These are phyloP conservation scores for Helenozyma rhizophorensis DNA, from an alignment of 805 yeast genomes.

Conservation along the genomic window DNA sequence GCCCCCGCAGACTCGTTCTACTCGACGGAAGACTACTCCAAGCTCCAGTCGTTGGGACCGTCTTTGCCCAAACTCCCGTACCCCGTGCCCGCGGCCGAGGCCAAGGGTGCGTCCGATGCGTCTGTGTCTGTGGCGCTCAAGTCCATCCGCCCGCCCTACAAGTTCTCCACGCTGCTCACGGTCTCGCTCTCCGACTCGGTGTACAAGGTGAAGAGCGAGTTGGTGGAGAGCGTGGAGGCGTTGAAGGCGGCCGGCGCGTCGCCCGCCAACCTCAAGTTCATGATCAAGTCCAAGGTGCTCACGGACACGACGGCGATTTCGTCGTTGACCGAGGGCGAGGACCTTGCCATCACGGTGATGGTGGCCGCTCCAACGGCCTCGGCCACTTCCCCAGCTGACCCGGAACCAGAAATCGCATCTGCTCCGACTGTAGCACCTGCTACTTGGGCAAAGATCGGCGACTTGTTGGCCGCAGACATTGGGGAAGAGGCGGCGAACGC, in stretches of 20 bases:
- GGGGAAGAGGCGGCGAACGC: conserved; percentile 22
- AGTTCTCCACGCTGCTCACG: conserved; percentile 40
- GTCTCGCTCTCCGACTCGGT: conserved; percentile 26
- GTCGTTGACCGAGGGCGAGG: conserved; percentile 10
- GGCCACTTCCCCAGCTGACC: neutral
- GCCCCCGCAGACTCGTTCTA: conserved; percentile 29
- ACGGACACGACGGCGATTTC: conserved; percentile 45
- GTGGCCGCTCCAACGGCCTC: conserved; percentile 13
- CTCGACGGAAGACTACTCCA: conserved; percentile 25
- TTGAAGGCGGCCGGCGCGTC: conserved; percentile 24
- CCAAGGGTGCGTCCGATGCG: neutral
- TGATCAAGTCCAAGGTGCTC: conserved; percentile 60
- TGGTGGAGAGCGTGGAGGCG: conserved; percentile 26
- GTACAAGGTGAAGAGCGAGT: conserved; percentile 34
- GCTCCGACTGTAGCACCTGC: conserved; percentile 5
- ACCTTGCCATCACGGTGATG: conserved; percentile 13
- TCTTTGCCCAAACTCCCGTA: conserved; percentile 44
- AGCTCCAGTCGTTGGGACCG: conserved; percentile 38
- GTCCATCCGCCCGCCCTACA: conserved; percentile 67
- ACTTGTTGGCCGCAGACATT: conserved; percentile 30
- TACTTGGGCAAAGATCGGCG: conserved; percentile 45
- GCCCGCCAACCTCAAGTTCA: conserved; percentile 43
- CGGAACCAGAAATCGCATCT: neutral
- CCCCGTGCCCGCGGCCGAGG: conserved; percentile 21
- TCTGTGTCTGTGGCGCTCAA: conserved; percentile 41